phyloP scores from a whole-genome alignment of 148 eudicot genomes.

The Limonium bicolor region DNA sequence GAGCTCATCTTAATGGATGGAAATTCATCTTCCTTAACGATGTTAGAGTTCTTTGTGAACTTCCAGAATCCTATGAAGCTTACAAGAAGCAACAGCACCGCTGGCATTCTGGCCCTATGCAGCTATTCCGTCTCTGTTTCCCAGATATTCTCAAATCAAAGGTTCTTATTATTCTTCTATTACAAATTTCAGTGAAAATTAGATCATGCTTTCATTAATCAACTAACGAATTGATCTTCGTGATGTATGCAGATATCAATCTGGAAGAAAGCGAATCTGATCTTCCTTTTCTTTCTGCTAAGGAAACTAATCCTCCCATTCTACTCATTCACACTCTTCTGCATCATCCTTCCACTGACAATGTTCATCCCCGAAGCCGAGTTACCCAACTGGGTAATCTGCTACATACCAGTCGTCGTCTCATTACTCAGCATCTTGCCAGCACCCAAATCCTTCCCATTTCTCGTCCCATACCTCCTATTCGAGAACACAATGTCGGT shows the following conservation, averaged over 20 bases:
- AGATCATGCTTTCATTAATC: not conserved
- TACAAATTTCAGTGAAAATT: too few relatives aligned
- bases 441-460: slow-evolving; percentile 46
- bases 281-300: slow-evolving; percentile 53
- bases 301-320: slow-evolving; percentile 53
- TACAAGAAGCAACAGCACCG: slow-evolving; percentile 61
- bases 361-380: slow-evolving; percentile 66
- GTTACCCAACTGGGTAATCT: slow-evolving; percentile 48
- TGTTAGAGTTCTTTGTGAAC: slow-evolving; percentile 43
- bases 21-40: slow-evolving; percentile 46
- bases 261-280: slow-evolving; percentile 46
- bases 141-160: slow-evolving; percentile 36
- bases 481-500: slow-evolving; percentile 71
- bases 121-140: slow-evolving; percentile 44
- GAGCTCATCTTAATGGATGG: slow-evolving; percentile 62
- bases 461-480: slow-evolving; percentile 46
- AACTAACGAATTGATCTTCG: not conserved
- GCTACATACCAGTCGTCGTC: slow-evolving; percentile 41
- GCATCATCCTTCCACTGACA: slow-evolving; percentile 48
- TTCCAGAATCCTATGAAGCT: slow-evolving; percentile 54
- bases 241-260: slow-evolving; percentile 32
- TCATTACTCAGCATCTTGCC: slow-evolving; percentile 44
- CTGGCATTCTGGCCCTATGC: slow-evolving; percentile 78
- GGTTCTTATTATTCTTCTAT: too few relatives aligned
- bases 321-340: slow-evolving; percentile 54